Evolutionary conservation across 805 yeast genomes (phyloP), one percentile per base, ranked within the genome.

Genomic region (Blastobotrys muscicola): DNA sequence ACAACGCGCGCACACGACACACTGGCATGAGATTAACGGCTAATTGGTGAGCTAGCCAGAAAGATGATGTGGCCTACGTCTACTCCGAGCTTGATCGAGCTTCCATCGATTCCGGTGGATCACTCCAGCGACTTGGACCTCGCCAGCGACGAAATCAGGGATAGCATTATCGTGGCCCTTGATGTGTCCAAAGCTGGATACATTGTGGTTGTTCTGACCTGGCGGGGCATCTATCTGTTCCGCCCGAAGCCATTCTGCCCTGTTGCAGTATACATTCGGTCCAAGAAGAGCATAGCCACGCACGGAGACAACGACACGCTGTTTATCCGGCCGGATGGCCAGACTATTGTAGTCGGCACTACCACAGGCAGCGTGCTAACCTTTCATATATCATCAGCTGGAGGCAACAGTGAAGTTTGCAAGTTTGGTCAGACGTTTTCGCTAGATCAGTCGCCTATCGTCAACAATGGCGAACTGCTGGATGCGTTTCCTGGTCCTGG

Each of bases 281-380:
- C 72, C 0, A 52, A 53, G 15, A 62, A 64, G 14, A 72, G 79
- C 3, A 45, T 77, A 11, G 60, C 64, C 20, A 59, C 60, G 14
- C 71, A 70, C 59, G 84, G 84, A 1, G 45, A 51, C 7, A 77
- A 78, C 55, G 38, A 52, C 20, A 53, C 59, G 16, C 54, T 75
- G 7, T 54, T 55, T 34, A 57, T 70, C 31, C 62, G 72, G 1
- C 69, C 71, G 29, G 67, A 71, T 29, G 75, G 69, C 48, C 73
- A 69, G 36, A 50, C 65, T 16, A 38, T 62, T 16, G 44, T 58
- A 45, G 52, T 58, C 41, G 43, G 62, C 44, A 47, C 58, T 46
- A 39, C 51, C 20, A 29, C 42, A 15, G 52, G 54, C 14, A 41
- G 45, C 41, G 45, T 55, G 13, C 39, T 56, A 20, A 46, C 52